phyloP scores from a whole-genome alignment of 805 yeast species.

The Lipomyces orientalis region DNA sequence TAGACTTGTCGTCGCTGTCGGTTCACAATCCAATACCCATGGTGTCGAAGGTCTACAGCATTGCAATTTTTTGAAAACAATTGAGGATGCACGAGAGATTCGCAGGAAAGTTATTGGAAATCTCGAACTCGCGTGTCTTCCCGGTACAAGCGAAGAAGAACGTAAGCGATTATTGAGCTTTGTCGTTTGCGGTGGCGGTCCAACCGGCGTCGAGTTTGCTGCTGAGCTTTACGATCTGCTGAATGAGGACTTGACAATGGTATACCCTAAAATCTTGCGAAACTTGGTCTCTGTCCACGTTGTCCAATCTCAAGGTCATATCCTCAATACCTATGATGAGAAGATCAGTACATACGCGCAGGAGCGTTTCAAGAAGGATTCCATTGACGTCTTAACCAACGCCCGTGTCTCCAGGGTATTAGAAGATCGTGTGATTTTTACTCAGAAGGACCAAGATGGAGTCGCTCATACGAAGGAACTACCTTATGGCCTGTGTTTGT shows the following conservation, averaged over 20 bases:
- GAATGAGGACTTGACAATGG: slow-evolving; percentile 64
- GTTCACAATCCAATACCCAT: slow-evolving; percentile 70
- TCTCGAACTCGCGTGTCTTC: slow-evolving; percentile 67
- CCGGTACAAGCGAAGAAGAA: slow-evolving; percentile 67
- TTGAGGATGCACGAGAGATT: slow-evolving; percentile 65
- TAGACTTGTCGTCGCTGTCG: slow-evolving; percentile 70
- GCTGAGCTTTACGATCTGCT: slow-evolving; percentile 71
- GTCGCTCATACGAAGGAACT: slow-evolving; percentile 51
- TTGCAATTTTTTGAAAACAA: slow-evolving; percentile 67
- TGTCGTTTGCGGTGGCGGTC: slow-evolving; percentile 77
- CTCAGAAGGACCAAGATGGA: slow-evolving; percentile 56
- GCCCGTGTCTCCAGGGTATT: slow-evolving; percentile 65
- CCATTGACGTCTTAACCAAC: slow-evolving; percentile 66
- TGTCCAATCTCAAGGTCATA: slow-evolving; percentile 70
- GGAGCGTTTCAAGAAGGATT: slow-evolving; percentile 65
- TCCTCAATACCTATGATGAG: slow-evolving; percentile 71
- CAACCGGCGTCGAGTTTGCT: slow-evolving; percentile 76
- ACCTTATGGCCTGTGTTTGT: slow-evolving; percentile 70
- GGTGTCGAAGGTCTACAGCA: slow-evolving; percentile 72
- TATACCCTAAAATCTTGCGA: slow-evolving; percentile 64
- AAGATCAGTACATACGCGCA: slow-evolving; percentile 68
- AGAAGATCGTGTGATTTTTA: slow-evolving; percentile 63
- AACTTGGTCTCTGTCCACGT: slow-evolving; percentile 70
- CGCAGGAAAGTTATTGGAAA: slow-evolving; percentile 60
- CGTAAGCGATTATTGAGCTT: slow-evolving; percentile 65